phyloP scores from a whole-genome alignment of 768 basidiomycete species.

The Naganishia kalamii region DNA sequence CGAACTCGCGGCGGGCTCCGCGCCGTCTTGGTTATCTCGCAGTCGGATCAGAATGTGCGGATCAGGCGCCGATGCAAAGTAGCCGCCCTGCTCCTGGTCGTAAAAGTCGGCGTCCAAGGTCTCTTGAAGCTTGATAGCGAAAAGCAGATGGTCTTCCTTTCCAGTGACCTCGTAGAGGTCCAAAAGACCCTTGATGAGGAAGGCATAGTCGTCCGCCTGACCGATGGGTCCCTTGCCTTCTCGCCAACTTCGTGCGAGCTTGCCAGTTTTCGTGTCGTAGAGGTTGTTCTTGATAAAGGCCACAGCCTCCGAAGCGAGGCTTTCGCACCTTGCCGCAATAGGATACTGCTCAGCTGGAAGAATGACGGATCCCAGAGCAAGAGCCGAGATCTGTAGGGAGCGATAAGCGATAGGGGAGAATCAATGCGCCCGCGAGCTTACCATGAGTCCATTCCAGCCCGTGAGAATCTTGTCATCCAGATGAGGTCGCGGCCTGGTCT shows the following conservation, averaged over 20 bases:
- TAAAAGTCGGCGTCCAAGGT: conserved; percentile 50
- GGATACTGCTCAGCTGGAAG: conserved; percentile 28
- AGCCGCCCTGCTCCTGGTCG: conserved; percentile 49
- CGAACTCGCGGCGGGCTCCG: conserved; percentile 36
- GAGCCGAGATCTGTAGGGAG: conserved; percentile 27
- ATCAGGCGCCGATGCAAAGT: conserved; percentile 48
- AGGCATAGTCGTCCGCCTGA: conserved; percentile 51
- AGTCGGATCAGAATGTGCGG: conserved; percentile 47
- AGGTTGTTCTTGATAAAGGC: conserved; percentile 32
- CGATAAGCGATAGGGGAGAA: background rate
- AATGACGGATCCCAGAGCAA: conserved; percentile 29
- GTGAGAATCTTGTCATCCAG: conserved; percentile 51
- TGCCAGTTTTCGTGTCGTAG: conserved; percentile 32
- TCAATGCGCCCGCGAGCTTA: conserved; percentile 18
- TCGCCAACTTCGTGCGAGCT: conserved; percentile 45
- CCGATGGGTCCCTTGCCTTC: conserved; percentile 48
- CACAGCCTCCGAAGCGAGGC: conserved; percentile 26
- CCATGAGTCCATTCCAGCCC: conserved; percentile 51
- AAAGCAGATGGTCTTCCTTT: conserved; percentile 41
- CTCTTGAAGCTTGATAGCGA: conserved; percentile 47
- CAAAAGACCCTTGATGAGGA: conserved; percentile 44
- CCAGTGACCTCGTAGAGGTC: conserved; percentile 49
- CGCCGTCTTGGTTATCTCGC: conserved; percentile 28
- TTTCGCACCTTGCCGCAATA: conserved; percentile 19
- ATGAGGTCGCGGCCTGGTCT: conserved; percentile 47